Base-by-base conservation (phyloP, 768 basidiomycete genomes). In the Tulasnella calospora region DNA sequence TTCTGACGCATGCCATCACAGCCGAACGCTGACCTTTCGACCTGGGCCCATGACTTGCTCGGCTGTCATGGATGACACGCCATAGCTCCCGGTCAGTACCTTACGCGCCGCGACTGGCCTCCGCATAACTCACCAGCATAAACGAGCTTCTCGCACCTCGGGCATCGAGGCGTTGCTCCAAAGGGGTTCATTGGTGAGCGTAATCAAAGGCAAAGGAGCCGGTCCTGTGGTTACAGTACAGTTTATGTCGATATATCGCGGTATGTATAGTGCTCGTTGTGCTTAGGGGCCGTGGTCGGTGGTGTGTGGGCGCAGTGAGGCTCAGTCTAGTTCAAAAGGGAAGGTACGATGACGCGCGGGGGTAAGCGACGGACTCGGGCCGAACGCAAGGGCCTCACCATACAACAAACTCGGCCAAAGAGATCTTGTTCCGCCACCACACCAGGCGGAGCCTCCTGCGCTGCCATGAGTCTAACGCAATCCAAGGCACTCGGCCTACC, bases 11-110 rank as follows among this genome's bases (percentile, higher is more conserved):
- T 30, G 13, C 27, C 73, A 78, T 23, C 33, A 30, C 33, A 19
- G 57, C 9, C 44, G 17, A 23, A 79, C 57, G 80, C 89, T 82
- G 82, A 94, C 95, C 89, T 92, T 95, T 83, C 95, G 89, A 33
- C 92, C 95, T 75, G 95, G 95, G 27, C 95, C 95, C 87, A 96
- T 90, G 40, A 91, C 93, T 89, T 96, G 94, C 84, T 96, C 94
- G 74, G 94, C 61, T 67, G 61, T 35, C 30, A 17, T 67, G 13
- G 27, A 35, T 23, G 3, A 35, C 13, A 67, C 10, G 21, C 13
- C 27, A 33, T 35, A 67, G 17, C 61, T 67, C 30, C 9, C 17
- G 7, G 3, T 67, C 61, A 67, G 61, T 27, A 13, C 6, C 33
- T 33, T 19, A 12, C 4, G 27, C 61, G 27, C 15, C 30, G 30